Evolutionary conservation across 2,329 filamentous ascomycete species (phyloP), one percentile per base, ranked within the genome.

Genomic region (Alternaria sp.): DNA sequence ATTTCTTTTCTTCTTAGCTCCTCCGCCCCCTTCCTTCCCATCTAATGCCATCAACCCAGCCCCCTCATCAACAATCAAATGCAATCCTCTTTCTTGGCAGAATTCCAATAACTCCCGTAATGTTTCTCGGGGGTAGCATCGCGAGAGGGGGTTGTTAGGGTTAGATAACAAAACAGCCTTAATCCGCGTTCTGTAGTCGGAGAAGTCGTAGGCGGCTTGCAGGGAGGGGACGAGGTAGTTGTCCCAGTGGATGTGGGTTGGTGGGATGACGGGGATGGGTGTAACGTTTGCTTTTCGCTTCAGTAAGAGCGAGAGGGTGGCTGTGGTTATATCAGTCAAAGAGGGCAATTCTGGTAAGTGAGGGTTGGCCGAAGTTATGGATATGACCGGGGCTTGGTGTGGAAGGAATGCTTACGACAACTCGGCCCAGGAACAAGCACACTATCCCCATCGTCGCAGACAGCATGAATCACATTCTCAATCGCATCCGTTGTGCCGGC

Each of bases 61-160:
- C 5, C 73, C 58, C 43, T 78, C 75, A 44, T 78, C 75, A 10
- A 61, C 72, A 15, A 78, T 73, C 3, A 77, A 50, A 56, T 78
- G 75, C 12, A 78, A 62, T 1, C 66, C 69, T 1, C 71, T 64
- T 46, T 78, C 74, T 44, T 77, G 74, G 36, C 75, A 78, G 30
- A 77, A 77, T 28, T 77, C 74, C 71, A 77, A 70, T 44, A 74
- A 69, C 23, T 76, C 75, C 2, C 76, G 66, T 4, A 78, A 40
- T 0, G 68, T 67, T 23, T 69, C 65, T 36, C 66, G 70, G 1
- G 69, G 68, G 21, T 77, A 77, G 46, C 75, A 76, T 61, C 67
- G 63, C 0, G 71, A 70, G 3, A 74, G 61, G 0, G 74, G 74
- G 26, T 74, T 76, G 23, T 75, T 70, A 0, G 74, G 74, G 21